phyloP scores from a whole-genome alignment of 208 protist genomes.

The Trypanosoma vivax region DNA sequence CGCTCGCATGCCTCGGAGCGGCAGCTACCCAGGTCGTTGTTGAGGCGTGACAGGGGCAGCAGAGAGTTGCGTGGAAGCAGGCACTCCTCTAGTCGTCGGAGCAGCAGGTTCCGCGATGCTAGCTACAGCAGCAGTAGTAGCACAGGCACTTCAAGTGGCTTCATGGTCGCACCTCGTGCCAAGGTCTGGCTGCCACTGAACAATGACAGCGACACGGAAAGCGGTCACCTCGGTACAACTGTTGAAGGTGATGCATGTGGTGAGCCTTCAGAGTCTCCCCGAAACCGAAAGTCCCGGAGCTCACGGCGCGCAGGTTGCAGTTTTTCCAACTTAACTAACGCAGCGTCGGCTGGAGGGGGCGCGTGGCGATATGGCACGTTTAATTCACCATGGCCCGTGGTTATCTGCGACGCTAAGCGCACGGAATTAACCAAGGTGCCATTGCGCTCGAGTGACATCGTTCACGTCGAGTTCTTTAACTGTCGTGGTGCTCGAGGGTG shows the following conservation, averaged over 20 bases:
- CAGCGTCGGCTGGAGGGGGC: neutral
- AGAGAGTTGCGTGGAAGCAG: slow-evolving; percentile 2
- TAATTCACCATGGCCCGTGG: neutral
- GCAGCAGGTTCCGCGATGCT: slow-evolving; percentile 14
- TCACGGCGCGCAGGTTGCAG: neutral
- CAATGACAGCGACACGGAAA: slow-evolving; percentile 3
- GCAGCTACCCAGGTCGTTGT: too few relatives aligned
- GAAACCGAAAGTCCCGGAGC: neutral
- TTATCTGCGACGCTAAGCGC: too few relatives aligned
- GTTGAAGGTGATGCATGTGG: neutral
- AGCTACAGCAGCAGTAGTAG: slow-evolving; percentile 26
- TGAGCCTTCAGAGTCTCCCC: neutral
- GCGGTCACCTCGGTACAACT: neutral
- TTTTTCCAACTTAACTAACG: too few relatives aligned
- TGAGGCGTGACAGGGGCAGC: neutral
- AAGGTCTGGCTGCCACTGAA: slow-evolving; percentile 58
- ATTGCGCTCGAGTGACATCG: slow-evolving; percentile 39
- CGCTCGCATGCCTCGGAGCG: too few relatives aligned
- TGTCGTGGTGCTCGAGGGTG: slow-evolving; percentile 49
- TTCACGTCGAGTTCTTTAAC: slow-evolving; percentile 74
- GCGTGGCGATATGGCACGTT: slow-evolving; percentile 42
- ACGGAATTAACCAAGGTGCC: neutral
- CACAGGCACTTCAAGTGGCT: slow-evolving; percentile 25
- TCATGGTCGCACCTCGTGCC: slow-evolving; percentile 59
- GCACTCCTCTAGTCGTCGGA: slow-evolving; percentile 3